Evolutionary conservation across 495 filamentous ascomycete species (phyloP).

Genomic region (Neurospora sp.): DNA sequence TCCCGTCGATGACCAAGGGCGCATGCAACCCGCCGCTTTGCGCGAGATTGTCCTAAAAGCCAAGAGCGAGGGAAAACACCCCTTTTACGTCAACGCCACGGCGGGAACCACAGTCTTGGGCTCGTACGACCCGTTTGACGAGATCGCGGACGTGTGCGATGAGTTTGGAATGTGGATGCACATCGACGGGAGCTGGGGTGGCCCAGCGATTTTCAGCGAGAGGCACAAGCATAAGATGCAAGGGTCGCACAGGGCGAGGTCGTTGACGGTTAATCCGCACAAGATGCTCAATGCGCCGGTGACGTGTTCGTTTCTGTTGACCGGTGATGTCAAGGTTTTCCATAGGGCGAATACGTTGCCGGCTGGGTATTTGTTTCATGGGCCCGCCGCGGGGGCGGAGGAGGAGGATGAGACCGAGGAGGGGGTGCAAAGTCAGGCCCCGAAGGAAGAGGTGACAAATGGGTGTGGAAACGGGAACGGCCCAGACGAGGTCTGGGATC

Average conservation of each 20-base stretch:
- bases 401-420: constrained; percentile 5
- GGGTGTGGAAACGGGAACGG: neutral
- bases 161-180: constrained; percentile 77
- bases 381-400: constrained; percentile 14
- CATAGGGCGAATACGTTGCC: constrained; percentile 75
- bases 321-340: constrained; percentile 62
- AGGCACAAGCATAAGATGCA: constrained; percentile 51
- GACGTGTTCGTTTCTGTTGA: constrained; percentile 85
- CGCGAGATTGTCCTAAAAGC: constrained; percentile 49
- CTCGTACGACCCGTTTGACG: constrained; percentile 73
- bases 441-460: neutral
- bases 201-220: constrained; percentile 66
- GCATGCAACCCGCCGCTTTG: constrained; percentile 59
- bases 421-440: neutral
- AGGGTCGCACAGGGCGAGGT: constrained; percentile 66
- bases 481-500: constrained; percentile 54
- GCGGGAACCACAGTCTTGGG: constrained; percentile 91
- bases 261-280: constrained; percentile 81
- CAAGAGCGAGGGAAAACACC: constrained; percentile 55
- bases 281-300: constrained; percentile 92
- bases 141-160: constrained; percentile 61
- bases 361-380: constrained; percentile 81
- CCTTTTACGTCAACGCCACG: constrained; percentile 92
- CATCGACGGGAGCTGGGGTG: constrained; percentile 86
- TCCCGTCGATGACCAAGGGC: constrained; percentile 58